Percentiles rank a stretch among this genome's conserved stretches.
These are phyloP conservation scores for Termitomyces sp. DNA, from an alignment of 768 basidiomycete species.

Conservation along the genomic window DNA sequence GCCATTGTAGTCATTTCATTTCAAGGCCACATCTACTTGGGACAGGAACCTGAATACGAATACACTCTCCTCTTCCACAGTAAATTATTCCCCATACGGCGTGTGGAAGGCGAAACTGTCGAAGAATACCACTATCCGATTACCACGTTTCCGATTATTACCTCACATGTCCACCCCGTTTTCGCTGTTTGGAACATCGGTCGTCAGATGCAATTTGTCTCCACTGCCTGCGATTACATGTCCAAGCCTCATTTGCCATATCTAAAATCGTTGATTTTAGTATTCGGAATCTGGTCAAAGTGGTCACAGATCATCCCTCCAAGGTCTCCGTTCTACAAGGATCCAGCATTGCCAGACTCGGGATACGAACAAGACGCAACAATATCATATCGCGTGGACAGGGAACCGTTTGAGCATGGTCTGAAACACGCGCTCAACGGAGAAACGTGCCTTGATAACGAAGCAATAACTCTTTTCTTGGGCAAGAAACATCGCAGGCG, in stretches of 20 bases:
- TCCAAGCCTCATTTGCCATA: background rate
- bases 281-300: background rate
- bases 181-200: background rate
- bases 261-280: background rate
- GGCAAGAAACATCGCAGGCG: background rate
- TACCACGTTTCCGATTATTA: background rate
- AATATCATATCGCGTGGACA: background rate
- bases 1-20: background rate
- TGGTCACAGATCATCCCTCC: background rate
- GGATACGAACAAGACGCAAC: background rate
- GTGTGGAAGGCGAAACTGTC: background rate
- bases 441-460: background rate
- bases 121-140: background rate
- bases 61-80: background rate
- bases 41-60: background rate
- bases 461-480: background rate
- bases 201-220: background rate
- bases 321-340: background rate
- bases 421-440: background rate
- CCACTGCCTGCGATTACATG: background rate
- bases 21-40: background rate
- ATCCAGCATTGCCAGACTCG: background rate
- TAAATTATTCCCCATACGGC: background rate
- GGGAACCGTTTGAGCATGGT: background rate
- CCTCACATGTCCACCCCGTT: background rate